Conservation (phyloP, 441 rosid species). For the Mallotus japonicus region DNA sequence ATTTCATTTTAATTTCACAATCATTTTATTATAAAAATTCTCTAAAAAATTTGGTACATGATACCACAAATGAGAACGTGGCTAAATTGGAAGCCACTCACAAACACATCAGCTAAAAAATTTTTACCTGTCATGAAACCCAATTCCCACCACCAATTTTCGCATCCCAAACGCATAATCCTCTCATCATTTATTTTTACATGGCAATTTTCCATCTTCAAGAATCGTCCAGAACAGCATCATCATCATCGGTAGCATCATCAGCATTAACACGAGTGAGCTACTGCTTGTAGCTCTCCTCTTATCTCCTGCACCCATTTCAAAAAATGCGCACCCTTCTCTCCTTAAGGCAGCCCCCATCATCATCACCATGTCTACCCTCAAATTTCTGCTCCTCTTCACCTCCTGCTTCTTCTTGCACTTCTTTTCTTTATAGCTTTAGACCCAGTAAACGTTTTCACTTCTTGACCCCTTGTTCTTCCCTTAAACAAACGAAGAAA, state of each 20-base stretch:
- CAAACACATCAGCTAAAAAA: not conserved
- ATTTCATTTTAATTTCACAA: no score
- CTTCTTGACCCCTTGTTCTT: slow-evolving; percentile 70
- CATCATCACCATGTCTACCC: slow-evolving; percentile 29
- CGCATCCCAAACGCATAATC: not conserved
- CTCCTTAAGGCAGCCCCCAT: slow-evolving; percentile 22
- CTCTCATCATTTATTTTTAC: not conserved
- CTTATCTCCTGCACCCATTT: slow-evolving; percentile 12
- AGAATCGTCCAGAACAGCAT: not conserved
- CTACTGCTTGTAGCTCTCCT: slow-evolving; percentile 11
- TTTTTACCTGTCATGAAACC: not conserved
- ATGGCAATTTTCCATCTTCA: slow-evolving; percentile 18
- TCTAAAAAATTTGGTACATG: no score
- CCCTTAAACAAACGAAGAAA: slow-evolving; percentile 70
- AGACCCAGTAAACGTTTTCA: slow-evolving; percentile 70
- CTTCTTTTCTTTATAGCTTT: slow-evolving; percentile 44
- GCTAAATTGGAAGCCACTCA: slow-evolving; percentile 13
- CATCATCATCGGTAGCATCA: no score
- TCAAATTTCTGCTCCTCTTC: slow-evolving; percentile 32
- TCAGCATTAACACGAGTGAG: no score
- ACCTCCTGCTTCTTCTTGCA: slow-evolving; percentile 17
- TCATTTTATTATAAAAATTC: not conserved
- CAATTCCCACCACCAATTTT: not conserved
- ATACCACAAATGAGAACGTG: not conserved
- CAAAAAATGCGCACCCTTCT: slow-evolving; percentile 57